A percentile compares a stretch with the other conserved stretches of the same genome.
Conservation (phyloP, 225 moss, liverwort and hornwort genomes). For the Physcomitrellopsis africana region DNA sequence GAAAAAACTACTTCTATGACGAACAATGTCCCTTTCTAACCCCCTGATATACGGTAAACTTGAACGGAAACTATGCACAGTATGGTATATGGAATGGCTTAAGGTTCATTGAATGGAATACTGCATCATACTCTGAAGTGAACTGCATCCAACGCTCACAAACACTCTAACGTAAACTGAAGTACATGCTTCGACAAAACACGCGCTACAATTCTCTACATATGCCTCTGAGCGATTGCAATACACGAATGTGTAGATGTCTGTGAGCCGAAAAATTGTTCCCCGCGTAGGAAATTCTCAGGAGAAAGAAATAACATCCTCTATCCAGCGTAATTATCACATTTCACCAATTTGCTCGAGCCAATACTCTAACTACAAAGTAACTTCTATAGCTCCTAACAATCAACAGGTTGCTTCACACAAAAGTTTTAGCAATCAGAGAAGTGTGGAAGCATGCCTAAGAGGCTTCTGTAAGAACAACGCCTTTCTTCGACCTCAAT, state of each 20-base stretch:
- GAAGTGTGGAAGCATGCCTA: not conserved
- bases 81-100: too few species aligned
- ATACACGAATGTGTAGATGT: not conserved
- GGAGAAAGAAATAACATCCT: not conserved
- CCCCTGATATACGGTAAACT: too few species aligned
- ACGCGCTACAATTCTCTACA: not conserved
- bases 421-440: not conserved
- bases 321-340: constrained; percentile 3
- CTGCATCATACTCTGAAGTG: too few species aligned
- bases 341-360: constrained; percentile 21
- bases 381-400: constrained; percentile 5
- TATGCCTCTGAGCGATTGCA: not conserved
- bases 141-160: not conserved
- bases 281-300: constrained; percentile 6
- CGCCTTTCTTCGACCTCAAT: constrained; percentile 5
- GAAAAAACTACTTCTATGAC: too few species aligned
- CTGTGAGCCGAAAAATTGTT: constrained; percentile 1
- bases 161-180: not conserved
- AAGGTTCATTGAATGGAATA: too few species aligned
- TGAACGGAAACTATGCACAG: too few species aligned
- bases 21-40: too few species aligned
- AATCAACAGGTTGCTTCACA: constrained; percentile 4
- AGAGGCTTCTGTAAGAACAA: constrained; percentile 14
- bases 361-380: constrained; percentile 18
- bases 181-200: constrained; percentile 11